Conservation (phyloP, 139 green algal genomes). For the Auxenochlorella protothecoides region DNA sequence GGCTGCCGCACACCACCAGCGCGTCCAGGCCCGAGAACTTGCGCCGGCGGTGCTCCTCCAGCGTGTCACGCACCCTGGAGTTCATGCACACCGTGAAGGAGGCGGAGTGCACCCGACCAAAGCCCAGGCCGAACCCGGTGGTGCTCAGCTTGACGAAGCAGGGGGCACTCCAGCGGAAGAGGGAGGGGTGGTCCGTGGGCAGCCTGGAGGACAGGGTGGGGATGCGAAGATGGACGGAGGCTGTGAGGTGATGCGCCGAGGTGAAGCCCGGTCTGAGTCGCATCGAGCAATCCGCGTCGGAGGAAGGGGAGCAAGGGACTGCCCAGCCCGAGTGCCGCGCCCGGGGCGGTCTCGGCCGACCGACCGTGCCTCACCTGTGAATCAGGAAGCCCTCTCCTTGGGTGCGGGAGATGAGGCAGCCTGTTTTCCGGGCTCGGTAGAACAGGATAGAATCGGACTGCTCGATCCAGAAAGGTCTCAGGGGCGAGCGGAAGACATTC, state of each 20-base stretch:
- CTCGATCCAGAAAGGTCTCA: not conserved
- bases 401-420: not conserved
- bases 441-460: not conserved
- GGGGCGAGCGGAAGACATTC: too few relatives aligned
- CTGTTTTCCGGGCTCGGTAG: not conserved
- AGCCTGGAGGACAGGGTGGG: not conserved
- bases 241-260: not conserved
- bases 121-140: not conserved
- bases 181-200: not conserved
- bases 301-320: not conserved
- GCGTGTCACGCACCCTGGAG: not conserved
- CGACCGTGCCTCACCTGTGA: not conserved
- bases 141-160: not conserved
- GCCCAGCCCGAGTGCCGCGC: not conserved
- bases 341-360: not conserved
- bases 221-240: too few relatives aligned
- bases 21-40: constrained; percentile 2
- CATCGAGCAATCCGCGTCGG: not conserved
- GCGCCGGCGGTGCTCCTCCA: not conserved
- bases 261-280: too few relatives aligned
- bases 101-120: not conserved
- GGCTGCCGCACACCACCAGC: constrained; percentile 1
- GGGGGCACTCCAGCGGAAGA: constrained; percentile 6
- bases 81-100: constrained; percentile 9
- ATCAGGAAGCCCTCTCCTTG: not conserved